A percentile compares a stretch with the other conserved stretches of the same genome.
These are phyloP conservation scores for Sporopachydermia cereana DNA, from an alignment of 1,139 yeast genomes.

Conservation along the genomic window DNA sequence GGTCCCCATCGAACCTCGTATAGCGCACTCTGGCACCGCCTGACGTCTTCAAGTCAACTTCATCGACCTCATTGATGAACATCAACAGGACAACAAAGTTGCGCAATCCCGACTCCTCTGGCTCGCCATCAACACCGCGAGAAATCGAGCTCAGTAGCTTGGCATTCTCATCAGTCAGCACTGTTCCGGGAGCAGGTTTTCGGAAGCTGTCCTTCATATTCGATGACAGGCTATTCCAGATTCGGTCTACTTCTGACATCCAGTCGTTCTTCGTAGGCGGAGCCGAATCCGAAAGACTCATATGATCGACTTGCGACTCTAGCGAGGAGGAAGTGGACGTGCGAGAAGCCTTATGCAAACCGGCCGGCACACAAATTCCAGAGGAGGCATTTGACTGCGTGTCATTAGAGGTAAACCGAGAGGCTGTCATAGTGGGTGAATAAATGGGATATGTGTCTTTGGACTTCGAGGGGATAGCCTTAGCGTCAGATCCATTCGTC, in stretches of 20 bases:
- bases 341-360: not conserved
- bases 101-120: slow-evolving; percentile 54
- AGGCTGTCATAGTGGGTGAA: not conserved
- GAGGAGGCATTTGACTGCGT: not conserved
- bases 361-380: not conserved
- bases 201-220: slow-evolving; percentile 51
- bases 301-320: not conserved
- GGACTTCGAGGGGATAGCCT: not conserved
- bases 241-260: slow-evolving; percentile 46
- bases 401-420: not conserved
- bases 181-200: slow-evolving; percentile 58
- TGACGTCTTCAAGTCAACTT: slow-evolving; percentile 38
- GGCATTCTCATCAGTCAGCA: slow-evolving; percentile 43
- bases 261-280: slow-evolving; percentile 57
- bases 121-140: slow-evolving; percentile 77
- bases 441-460: slow-evolving; percentile 5
- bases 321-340: slow-evolving; percentile 1
- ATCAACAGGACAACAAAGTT: slow-evolving; percentile 61
- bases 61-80: slow-evolving; percentile 66
- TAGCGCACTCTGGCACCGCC: slow-evolving; percentile 36
- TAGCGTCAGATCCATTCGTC: not conserved
- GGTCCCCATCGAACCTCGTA: slow-evolving; percentile 42
- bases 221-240: slow-evolving; percentile 52
- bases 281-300: slow-evolving; percentile 14
- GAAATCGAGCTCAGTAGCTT: slow-evolving; percentile 55